Conservation (phyloP, 2,329 filamentous ascomycete species). For the Claviceps monticola region DNA sequence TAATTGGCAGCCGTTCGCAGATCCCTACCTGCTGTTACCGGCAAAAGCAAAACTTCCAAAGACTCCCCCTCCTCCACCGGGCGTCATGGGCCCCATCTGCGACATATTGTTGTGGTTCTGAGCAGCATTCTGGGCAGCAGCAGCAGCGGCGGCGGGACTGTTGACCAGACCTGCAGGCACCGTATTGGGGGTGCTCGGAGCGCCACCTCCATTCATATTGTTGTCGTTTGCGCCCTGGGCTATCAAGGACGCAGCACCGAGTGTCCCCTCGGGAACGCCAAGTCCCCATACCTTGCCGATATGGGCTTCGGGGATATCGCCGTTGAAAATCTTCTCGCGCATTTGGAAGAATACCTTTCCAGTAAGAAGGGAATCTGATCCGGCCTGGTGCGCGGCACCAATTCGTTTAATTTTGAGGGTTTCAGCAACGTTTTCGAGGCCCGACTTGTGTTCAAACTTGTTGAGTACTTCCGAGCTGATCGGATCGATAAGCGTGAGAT, state of each 20-base stretch:
- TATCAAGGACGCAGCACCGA: slow-evolving; percentile 20
- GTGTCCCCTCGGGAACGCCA: slow-evolving; percentile 50
- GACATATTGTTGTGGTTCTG: slow-evolving; percentile 42
- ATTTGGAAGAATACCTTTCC: slow-evolving; percentile 93
- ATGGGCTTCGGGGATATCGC: slow-evolving; percentile 67
- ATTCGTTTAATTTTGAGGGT: slow-evolving; percentile 81
- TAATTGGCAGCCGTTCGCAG: slow-evolving; percentile 7
- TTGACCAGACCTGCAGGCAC: slow-evolving; percentile 34
- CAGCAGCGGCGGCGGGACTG: slow-evolving; percentile 25
- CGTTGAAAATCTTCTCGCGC: slow-evolving; percentile 74
- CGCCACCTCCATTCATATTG: slow-evolving; percentile 20
- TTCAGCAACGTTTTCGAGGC: slow-evolving; percentile 85
- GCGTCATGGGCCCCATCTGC: slow-evolving; percentile 60
- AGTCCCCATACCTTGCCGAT: slow-evolving; percentile 88
- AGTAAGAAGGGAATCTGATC: slow-evolving; percentile 84
- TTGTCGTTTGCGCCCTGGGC: slow-evolving; percentile 24
- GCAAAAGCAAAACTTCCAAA: slow-evolving; percentile 59
- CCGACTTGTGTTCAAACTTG: slow-evolving; percentile 80
- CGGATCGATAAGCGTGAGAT: slow-evolving; percentile 48
- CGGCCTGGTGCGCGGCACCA: slow-evolving; percentile 80
- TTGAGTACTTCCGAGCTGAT: slow-evolving; percentile 60
- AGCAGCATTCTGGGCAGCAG: slow-evolving; percentile 26
- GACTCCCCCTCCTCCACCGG: slow-evolving; percentile 58
- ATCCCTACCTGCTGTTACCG: slow-evolving; percentile 22
- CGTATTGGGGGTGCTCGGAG: slow-evolving; percentile 57